A percentile compares a stretch with the other conserved stretches of the same genome.
These are phyloP conservation scores for Dactylonectria macrodidyma DNA, from an alignment of 2,329 filamentous ascomycete genomes.

Conservation along the genomic window DNA sequence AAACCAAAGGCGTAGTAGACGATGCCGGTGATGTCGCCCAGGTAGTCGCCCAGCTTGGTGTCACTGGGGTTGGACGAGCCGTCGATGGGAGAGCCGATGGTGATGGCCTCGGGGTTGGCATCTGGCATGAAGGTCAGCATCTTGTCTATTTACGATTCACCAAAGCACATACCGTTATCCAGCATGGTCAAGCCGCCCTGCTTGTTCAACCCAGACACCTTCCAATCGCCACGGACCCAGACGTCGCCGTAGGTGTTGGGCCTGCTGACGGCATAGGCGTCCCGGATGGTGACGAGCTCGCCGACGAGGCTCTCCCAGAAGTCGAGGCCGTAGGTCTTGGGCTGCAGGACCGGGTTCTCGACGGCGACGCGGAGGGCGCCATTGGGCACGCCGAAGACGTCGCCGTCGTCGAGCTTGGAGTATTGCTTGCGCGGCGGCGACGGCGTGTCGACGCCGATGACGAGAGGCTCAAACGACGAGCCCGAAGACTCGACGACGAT, in stretches of 20 bases:
- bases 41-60: constrained; percentile 75
- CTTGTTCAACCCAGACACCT: constrained; percentile 72
- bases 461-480: constrained; percentile 69
- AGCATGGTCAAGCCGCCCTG: constrained; percentile 77
- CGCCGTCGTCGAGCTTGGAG: constrained; percentile 74
- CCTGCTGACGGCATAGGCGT: constrained; percentile 69
- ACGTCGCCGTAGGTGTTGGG: constrained; percentile 78
- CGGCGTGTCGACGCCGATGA: constrained; percentile 71
- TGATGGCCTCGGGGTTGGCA: constrained; percentile 78
- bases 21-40: constrained; percentile 78
- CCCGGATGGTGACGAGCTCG: constrained; percentile 76
- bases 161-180: constrained; percentile 59
- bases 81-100: constrained; percentile 76
- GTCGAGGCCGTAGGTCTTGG: constrained; percentile 75
- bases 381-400: constrained; percentile 77
- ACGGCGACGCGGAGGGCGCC: constrained; percentile 70
- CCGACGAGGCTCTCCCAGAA: constrained; percentile 81
- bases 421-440: constrained; percentile 74
- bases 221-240: constrained; percentile 78
- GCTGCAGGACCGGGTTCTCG: constrained; percentile 73
- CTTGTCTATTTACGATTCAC: neutral
- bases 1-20: constrained; percentile 77
- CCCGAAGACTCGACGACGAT: constrained; percentile 67
- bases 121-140: constrained; percentile 55
- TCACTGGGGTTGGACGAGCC: constrained; percentile 71